Percentiles rank a stretch among this genome's conserved stretches.
These are phyloP conservation scores for Carex kokanica DNA, from an alignment of 176 grass and related monocot species.

Conservation along the genomic window DNA sequence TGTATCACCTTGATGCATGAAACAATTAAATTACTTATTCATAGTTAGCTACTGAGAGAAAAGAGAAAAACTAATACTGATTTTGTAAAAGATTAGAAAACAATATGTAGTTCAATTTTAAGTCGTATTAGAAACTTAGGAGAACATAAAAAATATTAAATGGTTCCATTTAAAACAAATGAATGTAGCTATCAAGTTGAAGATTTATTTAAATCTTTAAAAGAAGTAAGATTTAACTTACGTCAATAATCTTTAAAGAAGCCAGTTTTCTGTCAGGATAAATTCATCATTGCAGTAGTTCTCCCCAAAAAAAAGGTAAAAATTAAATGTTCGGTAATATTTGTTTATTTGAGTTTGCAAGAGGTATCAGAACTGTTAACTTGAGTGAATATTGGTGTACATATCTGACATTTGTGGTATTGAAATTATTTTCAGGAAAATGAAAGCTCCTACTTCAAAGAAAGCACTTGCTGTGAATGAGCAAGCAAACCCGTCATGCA, in stretches of 20 bases:
- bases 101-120: neutral
- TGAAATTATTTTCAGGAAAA: constrained; percentile 46
- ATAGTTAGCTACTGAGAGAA: neutral
- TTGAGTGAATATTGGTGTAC: neutral
- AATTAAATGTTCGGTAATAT: constrained; percentile 9
- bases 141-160: neutral
- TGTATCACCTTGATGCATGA: neutral
- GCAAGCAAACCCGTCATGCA: constrained; percentile 43
- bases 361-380: neutral
- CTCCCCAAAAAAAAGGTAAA: neutral
- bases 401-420: neutral
- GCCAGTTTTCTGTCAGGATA: neutral
- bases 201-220: neutral
- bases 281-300: neutral
- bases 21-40: neutral
- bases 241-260: neutral
- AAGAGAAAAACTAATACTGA: neutral
- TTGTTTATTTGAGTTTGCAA: constrained; percentile 4
- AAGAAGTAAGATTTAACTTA: neutral
- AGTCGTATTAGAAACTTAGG: neutral
- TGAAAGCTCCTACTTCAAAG: constrained; percentile 46
- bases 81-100: neutral
- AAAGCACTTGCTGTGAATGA: constrained; percentile 42
- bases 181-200: neutral
- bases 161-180: neutral